Conservation (phyloP, 1,284 basidiomycete species). For the Sanghuangporus sanghuang region DNA sequence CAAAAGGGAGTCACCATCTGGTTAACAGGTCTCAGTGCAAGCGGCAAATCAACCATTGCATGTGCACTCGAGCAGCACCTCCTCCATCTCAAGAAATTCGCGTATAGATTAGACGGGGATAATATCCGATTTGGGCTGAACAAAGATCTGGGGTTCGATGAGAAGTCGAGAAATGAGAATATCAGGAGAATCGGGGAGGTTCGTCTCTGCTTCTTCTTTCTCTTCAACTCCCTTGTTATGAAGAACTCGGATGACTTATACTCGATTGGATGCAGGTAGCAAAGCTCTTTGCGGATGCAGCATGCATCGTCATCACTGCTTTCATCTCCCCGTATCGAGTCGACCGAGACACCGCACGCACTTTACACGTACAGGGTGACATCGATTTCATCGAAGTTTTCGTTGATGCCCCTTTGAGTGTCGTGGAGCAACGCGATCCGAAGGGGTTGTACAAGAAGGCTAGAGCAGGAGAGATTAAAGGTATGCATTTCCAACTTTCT, state of each 20-base stretch:
- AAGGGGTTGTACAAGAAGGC: constrained; percentile 99
- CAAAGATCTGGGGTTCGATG: constrained; percentile 97
- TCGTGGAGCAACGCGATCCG: constrained; percentile 92
- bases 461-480: constrained; percentile 93
- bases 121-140: constrained; percentile 97
- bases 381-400: constrained; percentile 93
- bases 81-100: constrained; percentile 79
- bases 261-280: too few species aligned
- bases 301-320: constrained; percentile 84
- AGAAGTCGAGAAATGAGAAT: constrained; percentile 93
- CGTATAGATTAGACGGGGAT: constrained; percentile 95
- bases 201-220: too few species aligned
- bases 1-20: constrained; percentile 90
- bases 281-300: constrained; percentile 89
- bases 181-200: constrained; percentile 97
- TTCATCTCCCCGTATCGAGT: constrained; percentile 98
- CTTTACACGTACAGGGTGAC: constrained; percentile 70
- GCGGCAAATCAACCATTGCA: constrained; percentile 96
- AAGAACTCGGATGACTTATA: too few species aligned
- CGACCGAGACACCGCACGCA: constrained; percentile 82
- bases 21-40: constrained; percentile 92
- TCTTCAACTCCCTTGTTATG: too few species aligned
- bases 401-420: constrained; percentile 85
- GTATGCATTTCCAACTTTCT: constrained; percentile 34
- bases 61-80: constrained; percentile 97